Percentiles rank a stretch among this genome's conserved stretches.
phyloP scores from a whole-genome alignment of 768 basidiomycete species.

The Grammothele lineata region DNA sequence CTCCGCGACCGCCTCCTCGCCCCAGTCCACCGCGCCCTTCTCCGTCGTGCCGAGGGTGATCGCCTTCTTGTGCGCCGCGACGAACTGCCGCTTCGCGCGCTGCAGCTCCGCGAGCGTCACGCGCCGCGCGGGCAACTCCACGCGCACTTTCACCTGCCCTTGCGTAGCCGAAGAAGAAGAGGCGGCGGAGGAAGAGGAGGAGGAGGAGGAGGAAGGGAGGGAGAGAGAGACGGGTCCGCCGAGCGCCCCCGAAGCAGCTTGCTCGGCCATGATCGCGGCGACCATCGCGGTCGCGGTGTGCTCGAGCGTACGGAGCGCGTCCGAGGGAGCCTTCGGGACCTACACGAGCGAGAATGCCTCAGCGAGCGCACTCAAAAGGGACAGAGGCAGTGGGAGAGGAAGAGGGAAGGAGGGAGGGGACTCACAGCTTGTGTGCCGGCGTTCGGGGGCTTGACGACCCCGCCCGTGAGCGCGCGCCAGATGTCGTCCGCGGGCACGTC shows the following conservation, averaged over 20 bases:
- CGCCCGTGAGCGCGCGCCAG: slow-evolving; percentile 77
- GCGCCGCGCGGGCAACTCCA: slow-evolving; percentile 65
- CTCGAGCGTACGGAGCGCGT: slow-evolving; percentile 85
- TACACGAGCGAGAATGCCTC: no score
- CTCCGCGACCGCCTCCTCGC: slow-evolving; percentile 59
- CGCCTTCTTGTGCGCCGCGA: slow-evolving; percentile 84
- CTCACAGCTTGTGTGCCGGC: slow-evolving; percentile 74
- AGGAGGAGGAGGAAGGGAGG: slow-evolving; percentile 34
- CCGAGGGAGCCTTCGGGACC: slow-evolving; percentile 80
- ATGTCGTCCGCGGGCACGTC: slow-evolving; percentile 63
- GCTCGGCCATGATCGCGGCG: slow-evolving; percentile 63
- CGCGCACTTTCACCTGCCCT: slow-evolving; percentile 31
- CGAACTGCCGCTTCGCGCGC: slow-evolving; percentile 87
- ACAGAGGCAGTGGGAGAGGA: no score
- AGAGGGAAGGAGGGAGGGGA: neutral
- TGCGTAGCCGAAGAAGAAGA: no score
- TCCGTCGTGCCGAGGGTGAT: slow-evolving; percentile 80
- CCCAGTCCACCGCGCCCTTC: slow-evolving; percentile 74
- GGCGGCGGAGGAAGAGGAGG: no score
- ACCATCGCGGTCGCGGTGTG: slow-evolving; percentile 68
- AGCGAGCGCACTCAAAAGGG: no score
- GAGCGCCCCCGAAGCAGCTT: slow-evolving; percentile 46
- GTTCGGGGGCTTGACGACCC: slow-evolving; percentile 82
- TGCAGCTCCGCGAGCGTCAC: slow-evolving; percentile 87
- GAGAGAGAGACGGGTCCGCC: slow-evolving; percentile 51